These are phyloP conservation scores for Pulicaria dysenterica DNA, from an alignment of 129 eudicot species.

Conservation along the genomic window DNA sequence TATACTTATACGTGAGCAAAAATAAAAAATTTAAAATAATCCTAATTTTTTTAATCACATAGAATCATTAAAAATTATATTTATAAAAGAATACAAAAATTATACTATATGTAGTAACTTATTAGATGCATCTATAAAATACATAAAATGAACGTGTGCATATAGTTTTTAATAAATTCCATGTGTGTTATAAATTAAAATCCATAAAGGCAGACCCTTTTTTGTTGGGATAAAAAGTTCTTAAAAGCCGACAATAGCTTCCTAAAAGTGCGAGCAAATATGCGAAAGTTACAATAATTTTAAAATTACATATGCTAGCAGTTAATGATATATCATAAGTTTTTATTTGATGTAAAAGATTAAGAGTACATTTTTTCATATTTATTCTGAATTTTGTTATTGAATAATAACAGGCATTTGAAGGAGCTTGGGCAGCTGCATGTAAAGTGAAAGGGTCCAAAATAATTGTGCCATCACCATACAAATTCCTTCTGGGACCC, in stretches of 20 bases:
- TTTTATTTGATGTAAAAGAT: too few species aligned
- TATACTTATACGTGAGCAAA: too few species aligned
- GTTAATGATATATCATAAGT: too few species aligned
- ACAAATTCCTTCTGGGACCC: slow-evolving; percentile 77
- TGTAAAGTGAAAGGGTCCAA: slow-evolving; percentile 75
- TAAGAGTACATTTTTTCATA: too few species aligned
- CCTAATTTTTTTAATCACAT: too few species aligned
- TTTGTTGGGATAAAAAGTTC: background rate
- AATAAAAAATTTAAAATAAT: too few species aligned
- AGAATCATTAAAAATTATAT: too few species aligned
- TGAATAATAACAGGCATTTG: slow-evolving; percentile 61
- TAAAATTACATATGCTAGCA: too few species aligned
- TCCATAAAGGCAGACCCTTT: background rate
- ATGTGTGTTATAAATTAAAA: background rate
- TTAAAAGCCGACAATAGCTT: background rate
- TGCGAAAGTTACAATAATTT: background rate
- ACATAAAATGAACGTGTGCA: too few species aligned
- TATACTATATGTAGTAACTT: too few species aligned
- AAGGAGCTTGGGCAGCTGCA: slow-evolving; percentile 93
- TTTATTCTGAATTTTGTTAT: background rate
- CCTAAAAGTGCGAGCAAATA: background rate
- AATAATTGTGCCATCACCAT: slow-evolving; percentile 64
- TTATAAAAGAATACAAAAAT: too few species aligned
- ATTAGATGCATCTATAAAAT: too few species aligned
- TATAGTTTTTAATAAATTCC: background rate